Evolutionary conservation across 768 basidiomycete species (phyloP), one percentile per base, ranked within the genome.

Genomic region (Cystobasidium tubakii): DNA sequence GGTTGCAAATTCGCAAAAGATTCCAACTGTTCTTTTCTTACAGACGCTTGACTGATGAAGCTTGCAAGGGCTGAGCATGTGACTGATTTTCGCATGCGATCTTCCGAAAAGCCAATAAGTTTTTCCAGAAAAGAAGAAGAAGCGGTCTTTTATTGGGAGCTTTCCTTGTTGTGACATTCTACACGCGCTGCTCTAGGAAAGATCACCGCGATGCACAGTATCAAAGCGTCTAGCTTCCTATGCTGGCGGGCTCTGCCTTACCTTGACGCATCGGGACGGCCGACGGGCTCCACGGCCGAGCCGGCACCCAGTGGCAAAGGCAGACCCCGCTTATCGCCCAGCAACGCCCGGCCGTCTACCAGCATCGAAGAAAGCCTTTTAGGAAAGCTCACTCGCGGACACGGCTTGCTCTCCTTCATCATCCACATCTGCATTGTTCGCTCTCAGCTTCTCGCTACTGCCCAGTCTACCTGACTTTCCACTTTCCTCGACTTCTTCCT

Each of bases 401-500:
- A 62, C 57, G 57, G 57, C 57, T 31, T 33, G 57, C 57, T 29
- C 57, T 39, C 15, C 31, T 62, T 62, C 13, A 62, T n/a, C 31
- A 57, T 31, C n/a, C 23, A 55, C 29, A 31, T 12, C 9, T 17
- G 6, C 29, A 62, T 12, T 13, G 2, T 23, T 62, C 57, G 6
- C 13, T 31, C 15, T 13, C 57, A 31, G 9, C 57, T 62, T 17
- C 57, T 62, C 31, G 36, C 29, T 15, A 29, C 13, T 31, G 3
- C 13, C 15, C 36, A 15, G 57, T 62, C 31, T 23, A 62, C 57
- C 36, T 2, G 57, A 31, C 57, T 62, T 31, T 63, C 33, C 62
- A 7, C 12, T 63, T 39, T 63, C 62, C 31, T 63, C 62, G n/a
- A 39, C 62, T 31, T n/a, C n/a, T 33, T n/a, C 21, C 62, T 63